Evolutionary conservation across 768 basidiomycete genomes (phyloP), one percentile per base, ranked within the genome.

Genomic region (Crucibulum laeve): DNA sequence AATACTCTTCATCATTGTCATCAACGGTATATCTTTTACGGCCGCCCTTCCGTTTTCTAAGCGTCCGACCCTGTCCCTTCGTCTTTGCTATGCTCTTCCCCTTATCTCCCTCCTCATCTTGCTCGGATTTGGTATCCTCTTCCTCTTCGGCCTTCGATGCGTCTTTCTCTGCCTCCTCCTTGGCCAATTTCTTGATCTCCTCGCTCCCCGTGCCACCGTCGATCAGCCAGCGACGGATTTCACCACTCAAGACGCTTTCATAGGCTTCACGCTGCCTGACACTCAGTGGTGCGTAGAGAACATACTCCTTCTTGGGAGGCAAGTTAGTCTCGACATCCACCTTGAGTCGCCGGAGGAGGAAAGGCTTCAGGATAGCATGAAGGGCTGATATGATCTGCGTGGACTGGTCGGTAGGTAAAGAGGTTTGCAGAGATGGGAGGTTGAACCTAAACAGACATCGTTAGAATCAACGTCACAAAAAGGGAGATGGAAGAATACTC

Each of bases 221-320:
- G 18, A 69, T 65, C 18, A 89, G 60, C 64, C 84, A 85, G 25
- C 73, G 68, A 13, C 93, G 74, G 19, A 95, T 68, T 3, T 74
- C 77, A 0, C 90, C 84, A 17, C 77, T 73, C 13, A 94, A 69
- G 14, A 94, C 80, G 4, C 78, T 77, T 45, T 92, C 83, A 53
- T 95, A 97, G 19, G 95, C 67, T 45, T 87, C 80, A n/a, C 83
- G 80, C 57, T 98, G 96, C 40, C 75, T 73, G 19, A 79, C 68
- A 43, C 83, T 96, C 5, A 97, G 69, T 0, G 93, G 92, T 0
- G 92, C 92, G 47, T 94, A 95, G 0, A 98, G 74, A 2, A 97
- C 80, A 53, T 99, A 99, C 62, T 93, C 91, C 61, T 93, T 93
- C 67, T 91, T 92, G 2, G 88, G 88, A 0, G 96, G 96, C 3